Evolutionary conservation across 169 alveolate species (phyloP).

Genomic region (Eimeria acervulina): DNA sequence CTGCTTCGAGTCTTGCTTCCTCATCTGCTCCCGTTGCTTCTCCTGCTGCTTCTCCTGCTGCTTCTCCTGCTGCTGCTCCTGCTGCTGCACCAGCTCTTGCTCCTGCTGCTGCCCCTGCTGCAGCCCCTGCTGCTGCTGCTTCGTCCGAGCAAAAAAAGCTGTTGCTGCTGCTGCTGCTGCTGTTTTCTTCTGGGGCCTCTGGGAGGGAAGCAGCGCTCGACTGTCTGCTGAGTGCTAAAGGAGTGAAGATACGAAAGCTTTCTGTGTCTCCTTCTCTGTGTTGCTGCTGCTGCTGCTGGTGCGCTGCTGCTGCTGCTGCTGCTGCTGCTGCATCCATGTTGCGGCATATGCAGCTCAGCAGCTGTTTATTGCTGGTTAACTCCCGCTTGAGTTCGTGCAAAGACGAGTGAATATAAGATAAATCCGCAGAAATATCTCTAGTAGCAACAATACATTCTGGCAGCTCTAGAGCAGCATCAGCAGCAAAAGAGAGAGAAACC

Average conservation of each 20-base stretch:
- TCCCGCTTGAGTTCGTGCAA: background rate
- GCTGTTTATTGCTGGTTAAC: background rate
- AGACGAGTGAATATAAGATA: background rate
- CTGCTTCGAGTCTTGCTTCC: no score
- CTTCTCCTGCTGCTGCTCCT: no score
- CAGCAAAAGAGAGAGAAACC: no score
- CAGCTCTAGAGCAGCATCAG: background rate
- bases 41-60: no score
- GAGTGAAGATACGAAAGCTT: conserved; percentile 10
- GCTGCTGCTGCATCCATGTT: no score
- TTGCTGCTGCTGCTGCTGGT: no score
- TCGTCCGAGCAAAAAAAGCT: no score
- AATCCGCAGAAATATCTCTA: conserved; percentile 8
- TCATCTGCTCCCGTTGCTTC: no score
- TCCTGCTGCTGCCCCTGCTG: no score
- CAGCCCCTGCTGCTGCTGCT: background rate
- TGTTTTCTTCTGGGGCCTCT: background rate
- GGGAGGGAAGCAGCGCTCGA: conserved; percentile 20
- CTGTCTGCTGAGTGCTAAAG: background rate
- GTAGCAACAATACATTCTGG: background rate
- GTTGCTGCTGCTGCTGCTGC: background rate
- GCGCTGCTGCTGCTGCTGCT: no score
- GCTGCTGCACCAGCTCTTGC: no score
- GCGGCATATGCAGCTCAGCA: background rate
- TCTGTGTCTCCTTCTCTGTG: background rate